Conservation (phyloP, 176 grass and related monocot species). For the Echinochloa phyllopogon region DNA sequence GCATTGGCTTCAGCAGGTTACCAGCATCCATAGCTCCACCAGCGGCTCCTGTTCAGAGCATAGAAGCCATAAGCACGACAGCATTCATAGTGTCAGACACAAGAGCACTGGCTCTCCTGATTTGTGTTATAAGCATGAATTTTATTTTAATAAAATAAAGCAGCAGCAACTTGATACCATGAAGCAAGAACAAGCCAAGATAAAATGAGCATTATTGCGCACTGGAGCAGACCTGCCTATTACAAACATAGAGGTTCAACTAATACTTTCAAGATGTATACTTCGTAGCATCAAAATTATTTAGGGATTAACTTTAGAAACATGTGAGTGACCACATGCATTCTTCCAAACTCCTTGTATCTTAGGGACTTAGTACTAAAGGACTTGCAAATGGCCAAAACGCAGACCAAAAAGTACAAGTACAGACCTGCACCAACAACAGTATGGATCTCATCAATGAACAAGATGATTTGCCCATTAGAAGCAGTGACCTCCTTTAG, state of each 20-base stretch:
- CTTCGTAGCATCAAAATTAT: background rate
- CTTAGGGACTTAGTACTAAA: background rate
- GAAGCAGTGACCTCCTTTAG: constrained; percentile 92
- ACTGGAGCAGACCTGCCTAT: background rate
- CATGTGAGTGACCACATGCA: background rate
- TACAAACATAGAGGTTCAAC: background rate
- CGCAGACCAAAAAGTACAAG: background rate
- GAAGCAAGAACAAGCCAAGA: background rate
- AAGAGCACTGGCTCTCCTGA: background rate
- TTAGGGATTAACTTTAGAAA: background rate
- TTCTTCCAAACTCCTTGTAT: background rate
- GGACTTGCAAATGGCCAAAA: background rate
- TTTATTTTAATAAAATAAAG: background rate
- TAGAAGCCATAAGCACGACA: background rate
- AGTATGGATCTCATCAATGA: constrained; percentile 99
- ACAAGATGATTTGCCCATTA: constrained; percentile 94
- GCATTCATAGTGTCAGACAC: background rate
- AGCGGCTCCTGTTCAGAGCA: constrained; percentile 60
- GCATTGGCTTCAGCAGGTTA: constrained; percentile 94
- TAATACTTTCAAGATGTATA: constrained; percentile 1
- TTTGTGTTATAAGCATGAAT: background rate
- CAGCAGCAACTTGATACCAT: background rate
- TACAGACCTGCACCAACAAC: constrained; percentile 91
- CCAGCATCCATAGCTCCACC: constrained; percentile 93
- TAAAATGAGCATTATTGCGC: background rate